These are phyloP conservation scores for California macrophylla DNA, from an alignment of 441 rosid species.

Conservation along the genomic window DNA sequence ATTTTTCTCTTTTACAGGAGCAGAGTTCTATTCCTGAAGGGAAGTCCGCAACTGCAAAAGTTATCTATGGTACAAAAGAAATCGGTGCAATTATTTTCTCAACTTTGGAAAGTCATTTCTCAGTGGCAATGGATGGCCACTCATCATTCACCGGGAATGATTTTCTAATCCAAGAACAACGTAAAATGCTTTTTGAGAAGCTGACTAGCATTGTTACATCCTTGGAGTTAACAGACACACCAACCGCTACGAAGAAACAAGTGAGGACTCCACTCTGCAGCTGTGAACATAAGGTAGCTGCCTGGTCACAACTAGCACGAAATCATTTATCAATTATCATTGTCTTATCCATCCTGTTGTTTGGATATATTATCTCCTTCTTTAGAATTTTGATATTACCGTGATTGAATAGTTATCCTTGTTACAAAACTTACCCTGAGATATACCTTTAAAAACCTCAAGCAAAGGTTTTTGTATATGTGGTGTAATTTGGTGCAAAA, in stretches of 20 bases:
- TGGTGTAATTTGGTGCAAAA: not conserved
- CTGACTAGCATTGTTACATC: conserved; percentile 33
- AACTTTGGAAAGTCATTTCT: conserved; percentile 45
- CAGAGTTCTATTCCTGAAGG: conserved; percentile 42
- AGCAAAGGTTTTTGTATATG: not conserved
- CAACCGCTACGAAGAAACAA: conserved; percentile 23
- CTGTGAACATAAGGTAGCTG: conserved; percentile 66
- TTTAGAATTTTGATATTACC: conserved; percentile 23
- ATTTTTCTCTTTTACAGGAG: conserved; percentile 15
- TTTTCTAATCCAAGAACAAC: conserved; percentile 32
- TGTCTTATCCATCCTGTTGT: conserved; percentile 31
- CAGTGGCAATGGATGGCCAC: conserved; percentile 26
- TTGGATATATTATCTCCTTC: conserved; percentile 41
- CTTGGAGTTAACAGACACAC: conserved; percentile 31
- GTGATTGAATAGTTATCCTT: not conserved
- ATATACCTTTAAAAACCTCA: not conserved
- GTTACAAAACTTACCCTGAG: not conserved
- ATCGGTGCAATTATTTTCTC: conserved; percentile 46
- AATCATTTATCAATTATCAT: conserved; percentile 36
- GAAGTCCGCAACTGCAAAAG: conserved; percentile 39
- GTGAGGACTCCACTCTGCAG: conserved; percentile 25
- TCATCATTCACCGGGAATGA: conserved; percentile 22
- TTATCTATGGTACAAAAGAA: conserved; percentile 42
- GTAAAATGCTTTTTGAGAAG: conserved; percentile 37
- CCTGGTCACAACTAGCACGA: conserved; percentile 47